These are phyloP conservation scores for Furcasterigmium sp. DNA, from an alignment of 2,329 filamentous ascomycete species.

Conservation along the genomic window DNA sequence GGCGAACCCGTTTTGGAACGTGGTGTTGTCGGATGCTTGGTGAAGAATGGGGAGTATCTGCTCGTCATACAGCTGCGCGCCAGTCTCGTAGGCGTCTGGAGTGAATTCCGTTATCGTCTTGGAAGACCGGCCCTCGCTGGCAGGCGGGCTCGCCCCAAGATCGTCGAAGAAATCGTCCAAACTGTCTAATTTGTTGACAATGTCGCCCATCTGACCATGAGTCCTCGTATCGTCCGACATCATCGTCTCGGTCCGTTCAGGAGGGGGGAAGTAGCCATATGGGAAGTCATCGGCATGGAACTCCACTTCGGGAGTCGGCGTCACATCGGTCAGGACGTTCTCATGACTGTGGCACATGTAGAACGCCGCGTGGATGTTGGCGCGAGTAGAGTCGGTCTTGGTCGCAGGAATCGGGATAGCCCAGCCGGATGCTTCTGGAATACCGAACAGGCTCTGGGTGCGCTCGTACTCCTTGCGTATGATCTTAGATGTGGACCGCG, in stretches of 20 bases:
- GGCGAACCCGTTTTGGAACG: constrained; percentile 83
- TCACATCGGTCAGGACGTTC: constrained; percentile 51
- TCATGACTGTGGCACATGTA: constrained; percentile 79
- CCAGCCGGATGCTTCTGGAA: constrained; percentile 94
- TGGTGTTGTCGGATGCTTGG: constrained; percentile 73
- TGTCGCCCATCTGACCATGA: constrained; percentile 72
- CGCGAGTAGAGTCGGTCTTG: constrained; percentile 78
- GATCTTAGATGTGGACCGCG: constrained; percentile 75
- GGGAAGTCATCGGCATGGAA: constrained; percentile 88
- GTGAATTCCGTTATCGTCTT: constrained; percentile 61
- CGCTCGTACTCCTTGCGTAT: constrained; percentile 93
- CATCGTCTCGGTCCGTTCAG: constrained; percentile 82
- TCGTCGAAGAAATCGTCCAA: constrained; percentile 81
- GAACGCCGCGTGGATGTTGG: constrained; percentile 93
- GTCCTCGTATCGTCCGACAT: constrained; percentile 75
- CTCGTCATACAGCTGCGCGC: constrained; percentile 84
- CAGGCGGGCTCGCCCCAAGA: constrained; percentile 51
- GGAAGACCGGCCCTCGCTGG: constrained; percentile 56
- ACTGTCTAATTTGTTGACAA: constrained; percentile 75
- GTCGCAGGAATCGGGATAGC: constrained; percentile 89
- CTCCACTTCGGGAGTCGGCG: constrained; percentile 79
- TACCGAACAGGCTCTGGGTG: constrained; percentile 91
- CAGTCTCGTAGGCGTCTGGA: constrained; percentile 63
- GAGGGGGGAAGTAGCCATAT: constrained; percentile 65
- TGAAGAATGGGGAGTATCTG: constrained; percentile 87